Conservation (phyloP, 768 basidiomycete genomes). For the Lactifluus subvellereus region DNA sequence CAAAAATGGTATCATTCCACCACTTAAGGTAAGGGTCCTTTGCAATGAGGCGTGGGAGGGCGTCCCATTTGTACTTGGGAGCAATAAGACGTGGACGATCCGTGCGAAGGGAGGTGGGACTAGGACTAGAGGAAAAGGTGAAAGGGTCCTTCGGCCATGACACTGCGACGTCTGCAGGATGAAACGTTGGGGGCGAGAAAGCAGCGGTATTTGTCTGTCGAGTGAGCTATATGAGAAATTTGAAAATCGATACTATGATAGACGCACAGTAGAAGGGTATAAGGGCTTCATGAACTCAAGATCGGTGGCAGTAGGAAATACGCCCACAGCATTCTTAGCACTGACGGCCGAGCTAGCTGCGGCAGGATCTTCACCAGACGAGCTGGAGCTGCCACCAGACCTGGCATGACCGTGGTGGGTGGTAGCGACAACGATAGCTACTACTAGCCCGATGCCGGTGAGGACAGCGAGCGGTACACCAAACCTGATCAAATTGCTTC, state of each 20-base stretch:
- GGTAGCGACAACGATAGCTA: slow-evolving; percentile 72
- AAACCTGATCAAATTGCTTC: slow-evolving; percentile 70
- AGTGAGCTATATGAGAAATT: not conserved
- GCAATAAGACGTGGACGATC: slow-evolving; percentile 91
- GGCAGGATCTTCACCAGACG: slow-evolving; percentile 31
- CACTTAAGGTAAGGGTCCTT: slow-evolving; percentile 77
- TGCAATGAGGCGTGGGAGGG: slow-evolving; percentile 68
- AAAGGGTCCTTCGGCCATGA: slow-evolving; percentile 82
- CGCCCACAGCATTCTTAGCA: slow-evolving; percentile 53
- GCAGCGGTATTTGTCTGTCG: slow-evolving; percentile 67
- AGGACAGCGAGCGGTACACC: slow-evolving; percentile 62
- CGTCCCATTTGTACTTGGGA: slow-evolving; percentile 86
- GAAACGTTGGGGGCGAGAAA: slow-evolving; percentile 68
- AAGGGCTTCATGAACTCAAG: slow-evolving; percentile 74
- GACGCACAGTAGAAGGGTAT: slow-evolving; percentile 82
- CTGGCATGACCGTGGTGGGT: slow-evolving; percentile 38
- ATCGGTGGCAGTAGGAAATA: slow-evolving; percentile 75
- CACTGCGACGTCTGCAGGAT: slow-evolving; percentile 44
- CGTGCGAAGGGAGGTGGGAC: slow-evolving; percentile 53
- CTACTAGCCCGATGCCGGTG: slow-evolving; percentile 58
- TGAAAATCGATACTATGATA: not conserved
- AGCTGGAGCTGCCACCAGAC: slow-evolving; percentile 26
- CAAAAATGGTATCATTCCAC: slow-evolving; percentile 91
- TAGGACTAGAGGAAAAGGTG: slow-evolving; percentile 51
- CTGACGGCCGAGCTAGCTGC: slow-evolving; percentile 53